Evolutionary conservation across 805 yeast species (phyloP), one percentile per base, ranked within the genome.

Genomic region (Saccharomycopsis fermentans): DNA sequence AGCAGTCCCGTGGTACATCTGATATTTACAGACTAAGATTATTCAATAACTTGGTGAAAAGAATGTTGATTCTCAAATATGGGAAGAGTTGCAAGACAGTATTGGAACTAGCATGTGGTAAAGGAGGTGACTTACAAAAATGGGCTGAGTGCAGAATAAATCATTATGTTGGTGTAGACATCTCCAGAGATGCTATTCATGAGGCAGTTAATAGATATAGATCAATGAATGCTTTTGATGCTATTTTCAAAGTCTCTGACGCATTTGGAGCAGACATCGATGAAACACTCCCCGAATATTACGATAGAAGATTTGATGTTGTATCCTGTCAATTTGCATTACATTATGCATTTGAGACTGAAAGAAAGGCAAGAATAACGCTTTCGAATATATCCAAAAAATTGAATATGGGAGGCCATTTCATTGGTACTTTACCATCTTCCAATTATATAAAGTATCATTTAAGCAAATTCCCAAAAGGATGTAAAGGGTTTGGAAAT

Each of bases 61-160:
- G 89, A 68, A 87, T 90, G 67, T 73, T 92, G 8, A 83, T 94
- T 57, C 84, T 86, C 58, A 87, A 86, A 64, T 84, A 77, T 70
- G 81, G 85, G 1, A 74, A 73, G 37, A 74, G 75, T 52, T 73
- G 81, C 61, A 78, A 79, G 47, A 77, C 79, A 21, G 90, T 86
- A 1, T 73, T 94, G 19, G 99, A 94, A 67, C 71, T 92, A 58
- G 97, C 97, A 16, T 91, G 98, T 71, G 99, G 99, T 14, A 95
- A 94, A 70, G 99, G 99, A 56, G 99, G 99, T 29, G 99, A 94
- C 73, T 73, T 94, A 66, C 82, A 86, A 65, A 94, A 94, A 69
- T 92, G 96, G 83, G 87, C 84, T 55, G 81, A 81, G 64, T 86
- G 89, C 0, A 74, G 80, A 21, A 80, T 89, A 2, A 78, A 81